Base-by-base conservation (phyloP, 1,284 basidiomycete genomes). In the Trichosporon asahii region DNA sequence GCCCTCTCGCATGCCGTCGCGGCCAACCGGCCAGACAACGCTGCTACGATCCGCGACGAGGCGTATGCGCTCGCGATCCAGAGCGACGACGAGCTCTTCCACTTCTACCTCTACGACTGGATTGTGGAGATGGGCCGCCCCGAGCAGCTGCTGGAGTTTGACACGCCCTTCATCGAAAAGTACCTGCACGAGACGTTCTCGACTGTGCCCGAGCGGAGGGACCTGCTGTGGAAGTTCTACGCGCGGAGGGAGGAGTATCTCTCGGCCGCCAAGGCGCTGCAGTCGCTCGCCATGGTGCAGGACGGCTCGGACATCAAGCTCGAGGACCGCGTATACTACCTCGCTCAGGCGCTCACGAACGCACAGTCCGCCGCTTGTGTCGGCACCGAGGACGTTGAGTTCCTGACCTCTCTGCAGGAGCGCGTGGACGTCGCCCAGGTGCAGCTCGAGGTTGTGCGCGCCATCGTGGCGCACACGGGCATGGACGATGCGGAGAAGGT, bases 391-490 rank as follows among this genome's bases (percentile, higher is more conserved):
- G 94, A 94, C 81, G 93, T 98, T 68, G 90, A 92, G 64, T 97
- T 98, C 85, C 87, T 96, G 29, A 93, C 91, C 0, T 91, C 94
- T 73, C 86, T 98, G 18, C 95, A 98, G 84, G 97, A 99, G 83
- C 94, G 95, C 80, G 88, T 99, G 9, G 97, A 99, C 69, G 97
- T 99, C 14, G 93, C 95, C 2, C 92, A 96, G 84, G 94, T 99
- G 9, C 97, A 99, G 79, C 86, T 96, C 49, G 95, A 98, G 83
- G 88, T 95, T 23, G 82, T 79, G 46, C 75, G 82, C 6, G 82
- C 82, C 1, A 79, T 86, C 75, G 75, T 83, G 74, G 79, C 80
- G 65, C 78, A 81, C 76, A 46, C 72, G 64, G 81, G 84, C 67
- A 78, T 86, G 78, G 76, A 76, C 61, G 71, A 79, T 44, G 83